Evolutionary conservation across 2,329 filamentous ascomycete species (phyloP), one percentile per base, ranked within the genome.

Genomic region (Penicillium brasilianum): DNA sequence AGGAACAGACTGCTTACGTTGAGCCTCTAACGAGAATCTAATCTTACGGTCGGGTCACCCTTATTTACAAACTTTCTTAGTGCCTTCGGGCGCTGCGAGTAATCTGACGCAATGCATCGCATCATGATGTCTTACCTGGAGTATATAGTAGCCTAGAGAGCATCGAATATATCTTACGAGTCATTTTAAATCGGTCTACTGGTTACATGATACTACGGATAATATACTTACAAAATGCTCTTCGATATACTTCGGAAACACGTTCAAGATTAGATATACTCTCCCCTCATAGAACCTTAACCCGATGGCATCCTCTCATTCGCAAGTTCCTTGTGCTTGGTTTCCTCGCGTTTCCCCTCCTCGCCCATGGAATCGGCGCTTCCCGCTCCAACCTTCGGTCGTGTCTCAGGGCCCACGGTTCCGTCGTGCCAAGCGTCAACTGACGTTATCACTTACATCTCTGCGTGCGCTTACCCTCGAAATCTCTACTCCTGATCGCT

Each of bases 281-380:
- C 25, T 28, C 25, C 25, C 6, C 25, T 28, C 1, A 32, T 18
- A 9, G 10, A 50, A 8, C 9, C 30, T 14, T 20, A 32, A 20
- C 9, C 30, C n/a, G 30, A 50, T 50, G 28, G 48, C 48, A 34
- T 50, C 48, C 32, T 50, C 28, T 50, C n/a, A n/a, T n/a, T n/a
- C 18, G 10, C 46, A 7, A 14, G 46, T 50, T 46, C 43, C 43
- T 46, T 32, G 46, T 50, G 46, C 46, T 28, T 34, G 25, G 18
- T 30, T 49, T 14, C 8, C n/a, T 49, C 32, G 14, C 16, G 4
- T 34, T 34, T 49, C 48, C 18, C 32, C 48, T n/a, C 48, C 30
- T 34, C 48, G 34, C 48, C 48, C n/a, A 34, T 8, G 34, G 28
- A 50, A 50, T 34, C n/a, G 48, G n/a, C 14, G 22, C 4, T 32